phyloP scores from a whole-genome alignment of 768 basidiomycete species.

The Pleurotus eryngii region DNA sequence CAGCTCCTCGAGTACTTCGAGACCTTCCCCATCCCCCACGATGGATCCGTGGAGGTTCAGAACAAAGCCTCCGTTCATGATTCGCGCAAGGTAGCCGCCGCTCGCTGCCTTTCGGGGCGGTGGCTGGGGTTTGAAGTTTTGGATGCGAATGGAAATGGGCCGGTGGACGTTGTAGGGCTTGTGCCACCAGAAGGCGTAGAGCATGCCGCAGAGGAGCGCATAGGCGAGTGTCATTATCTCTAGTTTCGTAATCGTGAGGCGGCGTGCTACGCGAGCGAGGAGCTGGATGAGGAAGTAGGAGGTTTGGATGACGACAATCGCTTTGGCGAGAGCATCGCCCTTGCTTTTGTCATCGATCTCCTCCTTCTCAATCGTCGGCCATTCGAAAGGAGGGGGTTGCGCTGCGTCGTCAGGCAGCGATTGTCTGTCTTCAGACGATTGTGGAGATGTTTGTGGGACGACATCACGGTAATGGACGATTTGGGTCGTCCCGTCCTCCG shows the following conservation, averaged over 20 bases:
- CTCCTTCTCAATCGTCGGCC: slow-evolving; percentile 12
- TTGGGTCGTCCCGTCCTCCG: no score
- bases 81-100: not conserved
- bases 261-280: slow-evolving; percentile 17
- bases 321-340: slow-evolving; percentile 22
- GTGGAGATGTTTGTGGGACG: no score
- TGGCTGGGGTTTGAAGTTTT: no score
- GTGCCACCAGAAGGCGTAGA: slow-evolving; percentile 32
- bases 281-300: slow-evolving; percentile 28
- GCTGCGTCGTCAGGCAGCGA: not conserved
- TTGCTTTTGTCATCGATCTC: slow-evolving; percentile 25
- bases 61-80: no score
- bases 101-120: no score
- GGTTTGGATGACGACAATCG: slow-evolving; percentile 23
- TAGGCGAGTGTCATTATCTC: slow-evolving; percentile 28
- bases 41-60: no score
- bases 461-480: no score
- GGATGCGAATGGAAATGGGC: slow-evolving; percentile 7
- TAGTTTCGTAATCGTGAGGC: slow-evolving; percentile 23
- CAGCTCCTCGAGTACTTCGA: no score
- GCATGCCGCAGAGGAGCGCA: slow-evolving; percentile 20
- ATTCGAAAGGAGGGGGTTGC: not conserved
- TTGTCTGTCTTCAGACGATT: no score
- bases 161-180: slow-evolving; percentile 27
- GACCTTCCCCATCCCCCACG: no score